Evolutionary conservation across 768 basidiomycete species (phyloP), one percentile per base, ranked within the genome.

Genomic region (Phlegmacium glaucopus): DNA sequence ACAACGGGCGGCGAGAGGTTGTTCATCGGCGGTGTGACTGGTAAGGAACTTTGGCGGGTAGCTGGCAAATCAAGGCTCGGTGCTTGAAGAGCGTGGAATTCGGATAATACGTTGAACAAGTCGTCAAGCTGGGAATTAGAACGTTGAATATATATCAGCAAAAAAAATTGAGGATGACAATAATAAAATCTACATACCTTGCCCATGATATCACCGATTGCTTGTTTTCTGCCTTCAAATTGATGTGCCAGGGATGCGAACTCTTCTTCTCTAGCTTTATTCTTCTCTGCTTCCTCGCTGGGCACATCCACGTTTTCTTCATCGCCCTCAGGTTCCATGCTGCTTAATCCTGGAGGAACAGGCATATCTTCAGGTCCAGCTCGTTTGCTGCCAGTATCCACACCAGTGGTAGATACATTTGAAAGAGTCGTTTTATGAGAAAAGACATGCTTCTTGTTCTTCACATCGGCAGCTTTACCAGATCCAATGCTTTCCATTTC

Each of bases 401-500:
- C 26, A 22, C 22, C 22, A 22, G 22, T 22, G 3, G 22, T 22
- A 22, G 22, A 22, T 5, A 22, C 5, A 22, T 22, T 22, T 22
- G 22, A 22, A 15, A 48, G 26, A 5, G 35, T 16, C 30, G 39
- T 25, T 48, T 56, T 26, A 39, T 29, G 22, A 17, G 53, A 50
- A 16, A 29, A 22, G 64, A 66, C 47, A 66, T 61, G 40, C 56
- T 65, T 52, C n/a, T 71, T 71, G 8, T 67, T 64, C 48, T 74
- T 72, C 11, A 62, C 46, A 49, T 70, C 64, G 55, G 49, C 49
- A 61, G 54, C 44, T 66, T 64, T 58, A 34, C 67, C 54, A 27
- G 65, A 53, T 1, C 82, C 80, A 39, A 85, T 73, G 34, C 76
- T 76, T 61, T 90, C 88, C 85, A 90, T 86, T 18, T 83, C 79